These are phyloP conservation scores for Mortierella sp. DNA, from an alignment of 371 early-diverging fungal genomes.

Conservation along the genomic window DNA sequence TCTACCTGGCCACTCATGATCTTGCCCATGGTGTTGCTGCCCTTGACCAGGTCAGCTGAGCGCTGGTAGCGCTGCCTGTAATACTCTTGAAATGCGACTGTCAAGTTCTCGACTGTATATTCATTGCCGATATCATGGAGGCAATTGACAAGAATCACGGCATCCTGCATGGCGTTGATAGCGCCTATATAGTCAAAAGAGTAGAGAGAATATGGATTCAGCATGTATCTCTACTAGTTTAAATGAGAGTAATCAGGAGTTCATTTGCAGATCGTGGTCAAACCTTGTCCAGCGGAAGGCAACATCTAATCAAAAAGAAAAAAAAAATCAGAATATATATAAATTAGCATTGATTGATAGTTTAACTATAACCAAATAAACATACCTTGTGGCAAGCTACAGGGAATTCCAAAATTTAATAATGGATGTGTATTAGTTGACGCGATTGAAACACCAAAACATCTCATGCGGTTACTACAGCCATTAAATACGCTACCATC, in stretches of 20 bases:
- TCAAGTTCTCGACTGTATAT: background rate
- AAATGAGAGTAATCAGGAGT: too few relatives aligned
- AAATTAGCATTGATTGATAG: background rate
- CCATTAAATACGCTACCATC: conserved; percentile 4
- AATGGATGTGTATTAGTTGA: too few relatives aligned
- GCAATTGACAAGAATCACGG: conserved; percentile 1
- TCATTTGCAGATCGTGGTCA: background rate
- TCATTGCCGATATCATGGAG: background rate
- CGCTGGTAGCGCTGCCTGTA: background rate
- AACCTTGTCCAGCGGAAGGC: conserved; percentile 9
- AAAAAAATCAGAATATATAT: background rate
- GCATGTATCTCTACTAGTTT: too few relatives aligned
- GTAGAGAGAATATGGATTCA: too few relatives aligned
- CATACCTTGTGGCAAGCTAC: conserved; percentile 18
- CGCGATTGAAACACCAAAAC: background rate
- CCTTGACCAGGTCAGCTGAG: background rate
- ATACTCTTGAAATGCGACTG: background rate
- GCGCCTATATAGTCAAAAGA: background rate
- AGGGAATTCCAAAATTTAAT: background rate
- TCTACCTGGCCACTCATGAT: background rate
- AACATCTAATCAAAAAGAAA: conserved; percentile 4
- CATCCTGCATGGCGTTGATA: conserved; percentile 3
- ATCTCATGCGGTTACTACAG: background rate
- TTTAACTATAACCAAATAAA: background rate
- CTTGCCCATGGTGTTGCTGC: background rate